Base-by-base conservation (phyloP, 257 asterid species). In the Anisodus acutangulus region DNA sequence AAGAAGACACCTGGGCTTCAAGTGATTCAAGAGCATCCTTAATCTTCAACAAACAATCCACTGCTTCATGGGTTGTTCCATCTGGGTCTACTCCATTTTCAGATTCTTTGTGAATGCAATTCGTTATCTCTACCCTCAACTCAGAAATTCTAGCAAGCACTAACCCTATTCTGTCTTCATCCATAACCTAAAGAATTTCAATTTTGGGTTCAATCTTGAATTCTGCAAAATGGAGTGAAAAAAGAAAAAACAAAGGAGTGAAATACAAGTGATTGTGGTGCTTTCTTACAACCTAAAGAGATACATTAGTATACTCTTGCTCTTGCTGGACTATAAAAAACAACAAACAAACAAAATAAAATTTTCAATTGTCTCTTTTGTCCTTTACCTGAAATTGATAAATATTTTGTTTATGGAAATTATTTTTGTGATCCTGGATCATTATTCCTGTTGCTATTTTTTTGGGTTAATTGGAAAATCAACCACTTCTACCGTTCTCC, bases 1-100 rank as follows among this genome's bases (percentile, higher is more conserved):
- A 89, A 85, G 97, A 92, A 80, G 97, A 91, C 5, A 95, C 90
- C 83, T 92, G 99, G 1, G 88, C 93, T 86, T 95, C 97, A 58
- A 95, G 97, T 79, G 97, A 90, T 70, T 93, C 95, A 74, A 95
- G 97, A 13, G 98, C 98, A 70, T 94, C 98, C 84, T 90, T 86
- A 74, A 95, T 92, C 86, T 85, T 88, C 74, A 91, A 88, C 87
- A 95, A 95, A 68, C 86, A 89, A 80, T 95, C 94, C 0, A 90
- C 86, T 79, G 90, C 97, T 17, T 89, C 93, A 12, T 89, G 89
- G 49, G 79, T 87, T 1, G 54, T 63, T 13, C 74, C 67, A 80
- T 39, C 31, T 43, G 58, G 13, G 4, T 41, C 26, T 10, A 10
- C 49, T 45, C 84, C 45, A 81, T 9, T 37, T 9, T 35, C 88